Percentiles rank a stretch among this genome's conserved stretches.
Evolutionary conservation across 2,329 filamentous ascomycete genomes (phyloP).

Genomic region (Fusarium succisae): DNA sequence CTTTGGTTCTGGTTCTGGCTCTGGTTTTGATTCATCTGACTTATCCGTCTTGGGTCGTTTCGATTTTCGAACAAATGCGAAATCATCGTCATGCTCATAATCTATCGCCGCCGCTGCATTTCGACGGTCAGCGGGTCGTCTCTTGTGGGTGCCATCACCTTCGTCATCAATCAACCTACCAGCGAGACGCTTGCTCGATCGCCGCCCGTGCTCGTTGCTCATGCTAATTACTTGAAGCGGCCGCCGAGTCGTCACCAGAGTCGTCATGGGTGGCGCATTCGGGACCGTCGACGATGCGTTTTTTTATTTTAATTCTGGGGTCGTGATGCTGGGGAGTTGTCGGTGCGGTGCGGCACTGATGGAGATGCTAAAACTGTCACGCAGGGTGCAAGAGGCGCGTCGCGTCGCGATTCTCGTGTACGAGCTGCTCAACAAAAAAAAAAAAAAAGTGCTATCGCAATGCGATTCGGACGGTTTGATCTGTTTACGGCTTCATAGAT

Average conservation of each 20-base stretch:
- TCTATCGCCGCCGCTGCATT: constrained; percentile 48
- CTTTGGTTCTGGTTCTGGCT: constrained; percentile 31
- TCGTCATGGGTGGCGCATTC: constrained; percentile 72
- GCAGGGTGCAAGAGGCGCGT: constrained; percentile 27
- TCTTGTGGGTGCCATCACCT: background rate
- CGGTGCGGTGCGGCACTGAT: constrained; percentile 10
- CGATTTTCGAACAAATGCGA: constrained; percentile 75
- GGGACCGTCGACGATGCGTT: constrained; percentile 38
- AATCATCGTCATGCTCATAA: constrained; percentile 81
- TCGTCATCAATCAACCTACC: constrained; percentile 56
- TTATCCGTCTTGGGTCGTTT: constrained; percentile 71
- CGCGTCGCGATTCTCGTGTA: constrained; percentile 27
- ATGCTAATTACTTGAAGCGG: constrained; percentile 75
- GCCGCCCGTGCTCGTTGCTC: constrained; percentile 70
- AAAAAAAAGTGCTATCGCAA: background rate
- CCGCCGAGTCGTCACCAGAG: constrained; percentile 70
- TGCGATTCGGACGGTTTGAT: constrained; percentile 27
- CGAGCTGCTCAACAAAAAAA: background rate
- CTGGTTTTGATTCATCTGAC: constrained; percentile 49
- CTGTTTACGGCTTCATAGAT: constrained; percentile 22
- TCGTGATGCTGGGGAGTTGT: constrained; percentile 31
- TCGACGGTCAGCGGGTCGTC: constrained; percentile 27
- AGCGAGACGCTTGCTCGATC: constrained; percentile 71
- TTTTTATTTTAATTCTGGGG: constrained; percentile 15
- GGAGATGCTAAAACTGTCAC: constrained; percentile 23